Evolutionary conservation across 2,329 filamentous ascomycete species (phyloP).

Genomic region (Fusarium anguioides): DNA sequence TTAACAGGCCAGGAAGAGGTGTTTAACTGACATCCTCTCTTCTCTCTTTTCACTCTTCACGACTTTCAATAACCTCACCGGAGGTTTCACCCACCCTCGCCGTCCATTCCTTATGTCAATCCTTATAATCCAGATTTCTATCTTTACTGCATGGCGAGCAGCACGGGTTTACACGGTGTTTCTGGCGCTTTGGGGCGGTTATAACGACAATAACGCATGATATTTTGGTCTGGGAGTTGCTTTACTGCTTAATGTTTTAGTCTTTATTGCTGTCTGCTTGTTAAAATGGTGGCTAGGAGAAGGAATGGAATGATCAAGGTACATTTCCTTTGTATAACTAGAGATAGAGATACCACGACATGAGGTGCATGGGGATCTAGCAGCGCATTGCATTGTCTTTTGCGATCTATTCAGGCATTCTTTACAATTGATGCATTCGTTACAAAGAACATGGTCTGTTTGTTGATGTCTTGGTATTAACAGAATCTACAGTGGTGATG

Average conservation of each 20-base stretch:
- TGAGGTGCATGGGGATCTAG: conserved; percentile 28
- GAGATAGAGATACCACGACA: conserved; percentile 46
- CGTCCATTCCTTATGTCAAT: conserved; percentile 39
- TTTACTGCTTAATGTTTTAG: conserved; percentile 25
- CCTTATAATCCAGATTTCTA: conserved; percentile 22
- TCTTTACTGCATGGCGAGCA: conserved; percentile 39
- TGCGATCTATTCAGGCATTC: conserved; percentile 9
- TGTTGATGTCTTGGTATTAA: background rate
- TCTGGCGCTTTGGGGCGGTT: conserved; percentile 30
- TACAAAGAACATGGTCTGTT: background rate
- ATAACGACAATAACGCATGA: conserved; percentile 40
- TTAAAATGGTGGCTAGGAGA: conserved; percentile 37
- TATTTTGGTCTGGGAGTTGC: conserved; percentile 12
- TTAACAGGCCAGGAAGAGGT: conserved; percentile 60
- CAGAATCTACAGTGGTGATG: conserved; percentile 28
- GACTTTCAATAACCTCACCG: background rate
- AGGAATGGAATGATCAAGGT: conserved; percentile 16
- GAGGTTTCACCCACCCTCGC: conserved; percentile 15
- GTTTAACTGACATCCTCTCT: conserved; percentile 6
- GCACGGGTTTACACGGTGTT: conserved; percentile 31
- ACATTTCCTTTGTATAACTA: conserved; percentile 45
- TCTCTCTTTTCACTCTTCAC: background rate
- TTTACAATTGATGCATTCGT: background rate
- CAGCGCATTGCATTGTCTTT: conserved; percentile 21
- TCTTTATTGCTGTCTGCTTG: conserved; percentile 2